phyloP scores from a whole-genome alignment of 805 yeast genomes.

The Candida verbasci region DNA sequence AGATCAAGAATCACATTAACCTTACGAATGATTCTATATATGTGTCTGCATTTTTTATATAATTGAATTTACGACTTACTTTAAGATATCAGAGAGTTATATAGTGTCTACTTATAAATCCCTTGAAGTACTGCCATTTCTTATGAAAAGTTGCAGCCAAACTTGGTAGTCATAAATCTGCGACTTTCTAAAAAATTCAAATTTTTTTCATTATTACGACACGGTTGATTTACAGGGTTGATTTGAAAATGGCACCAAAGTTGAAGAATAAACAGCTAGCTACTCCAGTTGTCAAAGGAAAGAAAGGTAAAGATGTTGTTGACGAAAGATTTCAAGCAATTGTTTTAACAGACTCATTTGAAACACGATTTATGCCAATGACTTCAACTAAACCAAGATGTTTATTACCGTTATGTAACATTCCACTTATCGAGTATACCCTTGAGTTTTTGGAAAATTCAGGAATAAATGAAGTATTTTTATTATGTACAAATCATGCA shows the following conservation, averaged over 20 bases:
- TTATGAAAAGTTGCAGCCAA: too few relatives aligned
- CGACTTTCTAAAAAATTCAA: background rate
- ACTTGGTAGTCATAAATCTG: too few relatives aligned
- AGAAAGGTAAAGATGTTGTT: constrained; percentile 54
- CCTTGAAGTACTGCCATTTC: too few relatives aligned
- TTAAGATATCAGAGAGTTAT: too few relatives aligned
- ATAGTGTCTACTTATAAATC: too few relatives aligned
- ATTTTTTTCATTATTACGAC: background rate
- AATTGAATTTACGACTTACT: too few relatives aligned
- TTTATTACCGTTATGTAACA: constrained; percentile 84
- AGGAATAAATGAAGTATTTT: constrained; percentile 82
- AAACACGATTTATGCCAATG: constrained; percentile 89
- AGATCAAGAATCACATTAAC: too few relatives aligned
- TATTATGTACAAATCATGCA: constrained; percentile 89
- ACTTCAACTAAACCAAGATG: constrained; percentile 86
- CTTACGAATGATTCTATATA: too few relatives aligned
- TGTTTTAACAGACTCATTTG: constrained; percentile 89
- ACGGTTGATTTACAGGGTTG: too few relatives aligned
- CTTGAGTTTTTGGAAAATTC: constrained; percentile 89
- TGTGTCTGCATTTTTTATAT: too few relatives aligned
- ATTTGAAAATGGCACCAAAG: constrained; percentile 8
- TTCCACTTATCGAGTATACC: constrained; percentile 92
- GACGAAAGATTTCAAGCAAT: constrained; percentile 87
- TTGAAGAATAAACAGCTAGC: constrained; percentile 5
- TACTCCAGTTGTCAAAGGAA: constrained; percentile 35